These are phyloP conservation scores for Fraxinus americana DNA, from an alignment of 257 asterid species.

Conservation along the genomic window DNA sequence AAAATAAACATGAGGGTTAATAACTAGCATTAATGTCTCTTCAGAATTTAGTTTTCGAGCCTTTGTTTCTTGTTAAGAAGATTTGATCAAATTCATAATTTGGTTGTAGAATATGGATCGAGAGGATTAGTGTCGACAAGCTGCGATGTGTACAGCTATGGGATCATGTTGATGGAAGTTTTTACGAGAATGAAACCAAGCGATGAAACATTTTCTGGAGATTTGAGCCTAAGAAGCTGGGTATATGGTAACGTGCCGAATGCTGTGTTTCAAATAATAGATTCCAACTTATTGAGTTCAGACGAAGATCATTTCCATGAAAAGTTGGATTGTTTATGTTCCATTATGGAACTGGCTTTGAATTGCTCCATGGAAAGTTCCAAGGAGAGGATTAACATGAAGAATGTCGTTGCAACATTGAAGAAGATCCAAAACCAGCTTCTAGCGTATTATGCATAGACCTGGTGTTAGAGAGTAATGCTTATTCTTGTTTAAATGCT, in stretches of 20 bases:
- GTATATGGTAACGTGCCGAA: conserved; percentile 14
- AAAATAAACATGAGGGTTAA: too few relatives aligned
- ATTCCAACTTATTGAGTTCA: conserved; percentile 16
- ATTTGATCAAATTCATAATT: not conserved
- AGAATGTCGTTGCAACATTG: conserved; percentile 8
- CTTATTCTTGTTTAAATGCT: too few relatives aligned
- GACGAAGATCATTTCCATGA: not conserved
- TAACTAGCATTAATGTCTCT: not conserved
- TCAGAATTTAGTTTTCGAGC: not conserved
- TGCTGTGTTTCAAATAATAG: conserved; percentile 6
- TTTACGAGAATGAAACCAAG: conserved; percentile 30
- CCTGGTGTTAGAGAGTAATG: not conserved
- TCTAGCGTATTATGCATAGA: not conserved
- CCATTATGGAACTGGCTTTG: conserved; percentile 21
- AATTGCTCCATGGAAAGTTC: conserved; percentile 10
- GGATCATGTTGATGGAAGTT: conserved; percentile 35
- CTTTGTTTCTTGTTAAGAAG: not conserved
- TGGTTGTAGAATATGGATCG: conserved; percentile 26
- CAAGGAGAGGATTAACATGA: conserved; percentile 19
- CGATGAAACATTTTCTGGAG: conserved; percentile 17
- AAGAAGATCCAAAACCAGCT: conserved; percentile 7
- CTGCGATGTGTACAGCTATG: conserved; percentile 37
- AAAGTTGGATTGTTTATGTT: conserved; percentile 17
- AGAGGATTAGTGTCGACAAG: conserved; percentile 28
- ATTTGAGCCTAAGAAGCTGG: conserved; percentile 21